phyloP scores from a whole-genome alignment of 257 asterid species.

The Lycium ferocissimum region DNA sequence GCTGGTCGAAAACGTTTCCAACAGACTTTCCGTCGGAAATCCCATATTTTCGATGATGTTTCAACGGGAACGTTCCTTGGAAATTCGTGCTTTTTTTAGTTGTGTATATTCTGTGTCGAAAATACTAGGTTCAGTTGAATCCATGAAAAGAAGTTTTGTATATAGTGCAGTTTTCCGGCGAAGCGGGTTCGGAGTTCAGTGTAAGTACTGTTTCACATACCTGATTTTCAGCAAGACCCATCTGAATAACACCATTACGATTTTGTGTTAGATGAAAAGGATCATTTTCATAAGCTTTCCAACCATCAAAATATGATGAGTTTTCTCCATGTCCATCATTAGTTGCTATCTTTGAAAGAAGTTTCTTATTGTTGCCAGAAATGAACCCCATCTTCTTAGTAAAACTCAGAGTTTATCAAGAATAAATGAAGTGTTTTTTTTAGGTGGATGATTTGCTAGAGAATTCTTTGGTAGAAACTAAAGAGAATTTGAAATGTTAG shows the following conservation, averaged over 20 bases:
- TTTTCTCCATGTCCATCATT: constrained; percentile 36
- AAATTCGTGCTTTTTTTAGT: background rate
- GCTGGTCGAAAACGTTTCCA: too few relatives aligned
- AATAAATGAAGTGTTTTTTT: background rate
- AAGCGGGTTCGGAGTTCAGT: background rate
- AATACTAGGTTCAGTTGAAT: background rate
- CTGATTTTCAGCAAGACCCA: constrained; percentile 38
- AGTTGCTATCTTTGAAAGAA: constrained; percentile 31
- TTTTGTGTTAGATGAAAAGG: constrained; percentile 31
- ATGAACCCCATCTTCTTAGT: background rate
- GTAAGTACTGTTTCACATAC: background rate
- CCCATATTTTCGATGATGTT: too few relatives aligned
- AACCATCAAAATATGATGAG: constrained; percentile 39
- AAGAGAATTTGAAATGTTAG: background rate
- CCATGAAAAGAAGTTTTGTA: background rate
- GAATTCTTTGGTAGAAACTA: background rate
- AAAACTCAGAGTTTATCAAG: background rate
- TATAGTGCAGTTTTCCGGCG: background rate
- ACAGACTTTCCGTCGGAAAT: too few relatives aligned
- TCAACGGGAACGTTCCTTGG: too few relatives aligned
- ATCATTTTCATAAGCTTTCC: constrained; percentile 38
- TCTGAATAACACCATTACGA: constrained; percentile 35
- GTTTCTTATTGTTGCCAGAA: background rate
- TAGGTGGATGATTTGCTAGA: background rate
- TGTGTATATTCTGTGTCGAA: background rate